phyloP scores from a whole-genome alignment of 768 basidiomycete genomes.

The Mycena chlorophos region DNA sequence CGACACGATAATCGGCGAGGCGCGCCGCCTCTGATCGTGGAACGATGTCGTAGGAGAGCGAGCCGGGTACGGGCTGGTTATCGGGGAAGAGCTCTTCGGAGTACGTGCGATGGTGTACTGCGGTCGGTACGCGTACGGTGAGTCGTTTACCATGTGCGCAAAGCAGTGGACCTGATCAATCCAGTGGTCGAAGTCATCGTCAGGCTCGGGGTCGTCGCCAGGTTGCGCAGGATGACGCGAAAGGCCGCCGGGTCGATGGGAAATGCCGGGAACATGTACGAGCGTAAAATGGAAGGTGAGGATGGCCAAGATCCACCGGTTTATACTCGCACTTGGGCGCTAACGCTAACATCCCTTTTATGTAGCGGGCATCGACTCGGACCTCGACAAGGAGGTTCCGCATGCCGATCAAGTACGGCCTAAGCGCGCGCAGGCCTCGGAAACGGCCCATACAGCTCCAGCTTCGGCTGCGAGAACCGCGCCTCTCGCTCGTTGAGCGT shows the following conservation, averaged over 20 bases:
- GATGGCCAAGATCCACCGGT: conserved; percentile 27
- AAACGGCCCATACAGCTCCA: conserved; percentile 30
- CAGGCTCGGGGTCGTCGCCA: conserved; percentile 6
- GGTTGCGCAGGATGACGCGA: conserved; percentile 10
- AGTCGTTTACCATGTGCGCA: neutral
- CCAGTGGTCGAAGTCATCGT: conserved; percentile 4
- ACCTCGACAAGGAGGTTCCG: conserved; percentile 29
- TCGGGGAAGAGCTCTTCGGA: neutral
- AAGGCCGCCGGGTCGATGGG: conserved; percentile 23
- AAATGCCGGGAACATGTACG: conserved; percentile 21
- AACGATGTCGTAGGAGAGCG: neutral
- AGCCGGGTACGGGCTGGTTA: neutral
- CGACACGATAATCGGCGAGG: neutral
- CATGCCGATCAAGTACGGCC: conserved; percentile 25
- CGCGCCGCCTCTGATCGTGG: neutral
- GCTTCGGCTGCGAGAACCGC: conserved; percentile 24
- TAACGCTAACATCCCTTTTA: conserved; percentile 29
- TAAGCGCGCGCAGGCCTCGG: conserved; percentile 9
- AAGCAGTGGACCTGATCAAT: conserved; percentile 1
- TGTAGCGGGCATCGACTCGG: conserved; percentile 33
- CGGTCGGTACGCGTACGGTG: neutral
- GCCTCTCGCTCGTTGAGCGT: conserved; percentile 28
- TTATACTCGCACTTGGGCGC: conserved; percentile 25
- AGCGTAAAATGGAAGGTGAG: conserved; percentile 26
- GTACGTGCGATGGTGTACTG: neutral